phyloP scores from a whole-genome alignment of 345 rosid species.

The Turritis glabra region DNA sequence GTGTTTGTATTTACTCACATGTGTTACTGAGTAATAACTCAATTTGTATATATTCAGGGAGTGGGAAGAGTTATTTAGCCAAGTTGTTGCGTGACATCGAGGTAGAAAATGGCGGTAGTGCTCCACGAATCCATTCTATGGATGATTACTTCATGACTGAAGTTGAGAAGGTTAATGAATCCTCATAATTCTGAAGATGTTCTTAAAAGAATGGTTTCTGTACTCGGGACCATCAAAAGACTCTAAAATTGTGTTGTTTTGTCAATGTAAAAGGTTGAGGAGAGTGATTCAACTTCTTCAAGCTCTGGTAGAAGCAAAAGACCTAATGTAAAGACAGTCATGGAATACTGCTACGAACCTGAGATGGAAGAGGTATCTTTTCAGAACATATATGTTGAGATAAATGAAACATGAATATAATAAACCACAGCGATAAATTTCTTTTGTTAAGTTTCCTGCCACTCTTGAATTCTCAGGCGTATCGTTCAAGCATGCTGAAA shows the following conservation, averaged over 20 bases:
- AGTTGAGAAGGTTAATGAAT: conserved; percentile 74
- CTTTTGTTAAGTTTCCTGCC: conserved; percentile 20
- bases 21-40: too few relatives aligned
- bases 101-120: conserved; percentile 82
- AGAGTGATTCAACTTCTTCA: conserved; percentile 61
- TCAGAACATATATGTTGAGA: not conserved
- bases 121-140: conserved; percentile 96
- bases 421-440: not conserved
- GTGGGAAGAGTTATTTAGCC: conserved; percentile 96
- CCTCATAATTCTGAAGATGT: not conserved
- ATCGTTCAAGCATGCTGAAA: conserved; percentile 95
- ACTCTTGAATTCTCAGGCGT: conserved; percentile 47
- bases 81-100: conserved; percentile 88
- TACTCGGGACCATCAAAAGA: not conserved
- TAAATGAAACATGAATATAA: not conserved
- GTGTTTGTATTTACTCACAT: too few relatives aligned
- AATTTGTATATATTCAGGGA: too few relatives aligned
- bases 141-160: conserved; percentile 99
- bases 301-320: conserved; percentile 68
- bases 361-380: conserved; percentile 95
- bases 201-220: not conserved
- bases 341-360: conserved; percentile 95
- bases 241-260: conserved; percentile 22
- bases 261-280: conserved; percentile 60
- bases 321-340: conserved; percentile 60